Percentiles rank a stretch among this genome's conserved stretches.
phyloP scores from a whole-genome alignment of 352 stramenopile species.

The Saprolegnia diclina region DNA sequence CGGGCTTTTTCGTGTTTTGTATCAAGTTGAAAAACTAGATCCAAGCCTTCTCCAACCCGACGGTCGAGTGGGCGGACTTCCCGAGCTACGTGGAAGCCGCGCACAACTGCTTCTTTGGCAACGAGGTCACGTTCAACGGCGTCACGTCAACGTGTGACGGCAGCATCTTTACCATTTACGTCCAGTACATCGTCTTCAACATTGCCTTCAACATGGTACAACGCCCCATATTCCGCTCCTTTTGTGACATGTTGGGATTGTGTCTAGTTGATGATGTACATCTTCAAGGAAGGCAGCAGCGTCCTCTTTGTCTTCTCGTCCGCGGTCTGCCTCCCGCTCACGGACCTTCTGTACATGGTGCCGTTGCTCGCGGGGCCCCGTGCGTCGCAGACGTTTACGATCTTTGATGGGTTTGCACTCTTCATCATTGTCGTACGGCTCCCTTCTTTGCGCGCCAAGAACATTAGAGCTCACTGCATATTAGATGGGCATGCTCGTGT shows the following conservation, averaged over 20 bases:
- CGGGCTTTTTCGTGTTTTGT: not conserved
- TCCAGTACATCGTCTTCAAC: constrained; percentile 30
- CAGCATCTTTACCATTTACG: constrained; percentile 25
- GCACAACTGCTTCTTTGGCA: constrained; percentile 29
- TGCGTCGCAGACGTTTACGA: constrained; percentile 24
- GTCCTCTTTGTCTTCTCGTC: constrained; percentile 33
- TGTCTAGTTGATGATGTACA: constrained; percentile 30
- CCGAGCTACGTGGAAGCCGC: constrained; percentile 21
- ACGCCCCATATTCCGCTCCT: too few species aligned
- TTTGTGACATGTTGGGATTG: not conserved
- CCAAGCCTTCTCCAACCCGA: constrained; percentile 22
- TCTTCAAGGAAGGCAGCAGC: constrained; percentile 27
- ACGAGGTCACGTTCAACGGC: constrained; percentile 24
- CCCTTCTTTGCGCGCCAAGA: too few species aligned
- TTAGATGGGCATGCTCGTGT: constrained; percentile 37
- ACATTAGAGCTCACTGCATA: not conserved
- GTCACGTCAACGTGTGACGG: constrained; percentile 20
- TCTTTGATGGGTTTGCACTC: constrained; percentile 27
- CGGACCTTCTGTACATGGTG: constrained; percentile 26
- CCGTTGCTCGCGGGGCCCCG: constrained; percentile 17
- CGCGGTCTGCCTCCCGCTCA: constrained; percentile 24
- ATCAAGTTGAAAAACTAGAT: constrained; percentile 7
- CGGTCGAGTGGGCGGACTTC: constrained; percentile 25
- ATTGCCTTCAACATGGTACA: constrained; percentile 31
- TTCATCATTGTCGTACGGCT: constrained; percentile 24